phyloP scores from a whole-genome alignment of 2,329 filamentous ascomycete species.

The Neophaeococcomyces aloes region DNA sequence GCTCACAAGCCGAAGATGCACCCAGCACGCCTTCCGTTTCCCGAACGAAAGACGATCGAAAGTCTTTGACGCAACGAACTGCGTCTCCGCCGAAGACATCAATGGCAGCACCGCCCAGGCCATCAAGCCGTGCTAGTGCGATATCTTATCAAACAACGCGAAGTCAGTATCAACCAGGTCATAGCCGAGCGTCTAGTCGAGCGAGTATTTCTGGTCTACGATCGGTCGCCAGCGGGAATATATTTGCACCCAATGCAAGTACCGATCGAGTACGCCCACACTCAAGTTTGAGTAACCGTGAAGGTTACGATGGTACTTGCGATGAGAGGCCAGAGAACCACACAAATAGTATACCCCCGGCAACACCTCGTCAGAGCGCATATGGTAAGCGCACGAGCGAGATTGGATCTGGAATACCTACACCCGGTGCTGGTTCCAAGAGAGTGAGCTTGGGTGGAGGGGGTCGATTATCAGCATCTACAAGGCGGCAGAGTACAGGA shows the following conservation, averaged over 20 bases:
- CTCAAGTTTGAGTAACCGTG: constrained; percentile 19
- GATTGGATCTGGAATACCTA: constrained; percentile 26
- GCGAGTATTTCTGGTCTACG: constrained; percentile 17
- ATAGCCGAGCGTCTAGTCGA: constrained; percentile 20
- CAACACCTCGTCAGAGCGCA: constrained; percentile 24
- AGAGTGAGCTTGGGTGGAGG: constrained; percentile 14
- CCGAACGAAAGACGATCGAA: constrained; percentile 38
- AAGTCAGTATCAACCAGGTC: constrained; percentile 13
- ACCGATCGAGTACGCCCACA: constrained; percentile 22
- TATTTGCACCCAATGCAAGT: constrained; percentile 19
- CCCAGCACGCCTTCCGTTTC: constrained; percentile 17
- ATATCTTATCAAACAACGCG: constrained; percentile 14
- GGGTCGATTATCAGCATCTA: constrained; percentile 8
- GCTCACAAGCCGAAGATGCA: constrained; percentile 21
- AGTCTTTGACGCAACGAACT: constrained; percentile 49
- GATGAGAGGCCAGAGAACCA: constrained; percentile 14
- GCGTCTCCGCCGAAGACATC: constrained; percentile 15
- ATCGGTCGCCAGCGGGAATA: constrained; percentile 13
- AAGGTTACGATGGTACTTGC: constrained; percentile 19
- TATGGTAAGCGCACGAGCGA: constrained; percentile 33
- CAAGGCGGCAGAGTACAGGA: constrained; percentile 13
- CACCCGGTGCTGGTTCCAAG: constrained; percentile 12
- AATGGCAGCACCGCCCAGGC: constrained; percentile 20
- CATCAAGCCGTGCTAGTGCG: constrained; percentile 21
- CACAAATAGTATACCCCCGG: constrained; percentile 7